Evolutionary conservation across 2,329 filamentous ascomycete species (phyloP), one percentile per base, ranked within the genome.

Genomic region (Aspergillus japonicus): DNA sequence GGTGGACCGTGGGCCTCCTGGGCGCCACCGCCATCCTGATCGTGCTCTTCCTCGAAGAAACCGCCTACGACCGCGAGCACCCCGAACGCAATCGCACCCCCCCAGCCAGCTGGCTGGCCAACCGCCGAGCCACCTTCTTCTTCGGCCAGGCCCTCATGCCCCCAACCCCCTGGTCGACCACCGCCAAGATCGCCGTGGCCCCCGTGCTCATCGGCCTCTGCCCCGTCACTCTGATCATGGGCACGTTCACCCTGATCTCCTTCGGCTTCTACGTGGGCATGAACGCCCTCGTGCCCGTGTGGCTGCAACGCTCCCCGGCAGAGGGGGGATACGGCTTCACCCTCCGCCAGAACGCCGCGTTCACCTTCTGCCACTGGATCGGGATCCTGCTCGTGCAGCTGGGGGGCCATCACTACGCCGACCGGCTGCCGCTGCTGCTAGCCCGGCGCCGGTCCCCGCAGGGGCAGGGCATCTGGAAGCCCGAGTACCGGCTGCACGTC

Each of bases 291-390:
- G 71, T 73, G 1, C 68, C 75, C 0, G 69, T 59, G n/a, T 79
- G 73, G 69, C 71, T 80, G 5, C 77, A 79, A 58, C 69, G 70
- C 24, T 74, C 78, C 1, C 58, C 68, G 16, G 64, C 65, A 5
- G 65, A 62, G 4, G 76, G 76, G 24, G 79, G 79, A 1, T 81
- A 81, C 64, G 77, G 77, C 14, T 80, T 80, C 62, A 72, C 72
- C 0, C 68, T 77, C 0, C 65, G 73, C 16, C 73, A 78, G 56
- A 79, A 75, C 31, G 77, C 77, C 1, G 71, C 70, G 8, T 77
- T 74, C 56, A 73, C 71, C 2, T 78, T 81, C 58, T 68, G 71
- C 19, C 71, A 75, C 59, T 81, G 78, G 79, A 66, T 76, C 16
- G 77, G 77, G 6, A 69, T 79, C 24, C 62, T 75, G 16, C 23